Evolutionary conservation across 306 rosid genomes (phyloP).

Genomic region (Amphicarpaea edgeworthii): DNA sequence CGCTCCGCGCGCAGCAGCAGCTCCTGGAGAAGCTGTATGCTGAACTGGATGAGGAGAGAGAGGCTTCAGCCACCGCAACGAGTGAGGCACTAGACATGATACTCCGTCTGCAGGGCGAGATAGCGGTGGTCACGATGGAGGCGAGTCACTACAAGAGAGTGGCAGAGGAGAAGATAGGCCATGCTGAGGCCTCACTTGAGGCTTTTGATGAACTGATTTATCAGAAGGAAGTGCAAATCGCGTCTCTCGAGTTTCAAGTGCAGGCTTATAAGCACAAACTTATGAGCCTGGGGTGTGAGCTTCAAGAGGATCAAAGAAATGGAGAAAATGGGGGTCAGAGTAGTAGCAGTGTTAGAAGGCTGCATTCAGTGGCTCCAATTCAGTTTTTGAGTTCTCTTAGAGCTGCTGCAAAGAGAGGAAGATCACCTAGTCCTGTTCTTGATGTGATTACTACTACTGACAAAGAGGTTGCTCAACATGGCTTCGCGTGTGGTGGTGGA

Average conservation of each 20-base stretch:
- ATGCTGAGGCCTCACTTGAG: slow-evolving; percentile 72
- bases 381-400: slow-evolving; percentile 50
- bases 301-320: slow-evolving; percentile 52
- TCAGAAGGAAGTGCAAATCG: slow-evolving; percentile 80
- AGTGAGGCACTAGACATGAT: slow-evolving; percentile 93
- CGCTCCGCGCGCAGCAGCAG: slow-evolving; percentile 69
- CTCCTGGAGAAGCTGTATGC: slow-evolving; percentile 74
- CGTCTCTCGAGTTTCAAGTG: slow-evolving; percentile 81
- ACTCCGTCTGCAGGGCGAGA: slow-evolving; percentile 89
- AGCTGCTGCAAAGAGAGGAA: slow-evolving; percentile 45
- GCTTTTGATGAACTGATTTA: slow-evolving; percentile 68
- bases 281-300: slow-evolving; percentile 64
- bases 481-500: slow-evolving; percentile 23
- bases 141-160: slow-evolving; percentile 86
- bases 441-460: slow-evolving; percentile 44
- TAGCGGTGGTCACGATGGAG: slow-evolving; percentile 85
- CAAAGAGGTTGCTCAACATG: slow-evolving; percentile 46
- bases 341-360: slow-evolving; percentile 58
- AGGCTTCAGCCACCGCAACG: slow-evolving; percentile 81
- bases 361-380: slow-evolving; percentile 66
- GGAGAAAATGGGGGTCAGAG: slow-evolving; percentile 49
- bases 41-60: slow-evolving; percentile 91
- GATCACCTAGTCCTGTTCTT: slow-evolving; percentile 45
- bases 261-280: slow-evolving; percentile 80
- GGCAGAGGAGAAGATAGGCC: slow-evolving; percentile 85